phyloP scores from a whole-genome alignment of 225 moss, liverwort and hornwort species.

The Pleurozium schreberi region DNA sequence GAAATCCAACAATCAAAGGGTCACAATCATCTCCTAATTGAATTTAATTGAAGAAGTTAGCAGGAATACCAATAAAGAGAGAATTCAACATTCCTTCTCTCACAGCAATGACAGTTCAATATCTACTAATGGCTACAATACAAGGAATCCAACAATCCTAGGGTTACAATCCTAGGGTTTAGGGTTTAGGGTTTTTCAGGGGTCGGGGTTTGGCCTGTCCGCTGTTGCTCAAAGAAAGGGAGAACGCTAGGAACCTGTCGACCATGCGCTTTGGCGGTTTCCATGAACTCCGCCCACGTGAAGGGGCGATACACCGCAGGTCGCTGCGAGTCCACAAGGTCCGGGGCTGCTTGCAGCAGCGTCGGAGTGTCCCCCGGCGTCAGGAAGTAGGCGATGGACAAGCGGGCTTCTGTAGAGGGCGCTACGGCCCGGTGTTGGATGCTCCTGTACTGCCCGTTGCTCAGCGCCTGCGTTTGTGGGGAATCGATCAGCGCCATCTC shows the following conservation, averaged over 20 bases:
- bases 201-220: background rate
- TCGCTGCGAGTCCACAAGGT: slow-evolving; percentile 1
- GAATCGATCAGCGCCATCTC: background rate
- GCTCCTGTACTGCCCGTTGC: slow-evolving; percentile 30
- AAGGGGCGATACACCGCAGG: slow-evolving; percentile 23
- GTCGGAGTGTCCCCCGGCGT: background rate
- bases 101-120: background rate
- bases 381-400: slow-evolving; percentile 29
- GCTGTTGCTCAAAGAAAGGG: background rate
- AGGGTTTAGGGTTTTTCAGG: background rate
- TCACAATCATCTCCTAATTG: background rate
- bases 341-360: background rate
- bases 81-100: background rate
- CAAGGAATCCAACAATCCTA: background rate
- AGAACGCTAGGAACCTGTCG: background rate
- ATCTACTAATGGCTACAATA: background rate
- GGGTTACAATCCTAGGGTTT: background rate
- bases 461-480: slow-evolving; percentile 7
- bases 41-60: background rate
- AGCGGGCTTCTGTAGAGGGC: background rate
- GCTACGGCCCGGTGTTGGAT: slow-evolving; percentile 22
- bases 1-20: background rate
- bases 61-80: background rate
- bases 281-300: slow-evolving; percentile 23
- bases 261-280: background rate